Percentiles rank a stretch among this genome's conserved stretches.
Conservation (phyloP, 108 stramenopile species). For the Mediolabrus comicus region DNA sequence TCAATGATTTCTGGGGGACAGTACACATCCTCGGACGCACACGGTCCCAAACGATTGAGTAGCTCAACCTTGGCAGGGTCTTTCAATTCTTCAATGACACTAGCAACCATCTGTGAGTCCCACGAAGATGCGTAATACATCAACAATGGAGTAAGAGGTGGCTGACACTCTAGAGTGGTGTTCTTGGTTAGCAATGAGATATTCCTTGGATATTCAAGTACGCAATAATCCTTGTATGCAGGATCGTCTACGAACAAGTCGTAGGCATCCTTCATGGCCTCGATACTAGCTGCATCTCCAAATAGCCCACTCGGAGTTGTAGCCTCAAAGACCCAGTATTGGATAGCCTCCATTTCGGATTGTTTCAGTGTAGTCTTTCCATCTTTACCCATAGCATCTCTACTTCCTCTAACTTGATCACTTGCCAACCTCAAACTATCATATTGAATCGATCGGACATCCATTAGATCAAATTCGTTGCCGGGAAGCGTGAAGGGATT, state of each 20-base stretch:
- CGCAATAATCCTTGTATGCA: slow-evolving; percentile 33
- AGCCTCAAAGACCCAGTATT: slow-evolving; percentile 46
- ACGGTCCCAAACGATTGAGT: slow-evolving; percentile 39
- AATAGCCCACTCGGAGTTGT: slow-evolving; percentile 33
- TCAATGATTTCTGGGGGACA: slow-evolving; percentile 24
- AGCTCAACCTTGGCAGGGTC: slow-evolving; percentile 21
- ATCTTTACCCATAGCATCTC: background rate
- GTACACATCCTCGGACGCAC: slow-evolving; percentile 21
- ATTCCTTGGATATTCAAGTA: slow-evolving; percentile 21
- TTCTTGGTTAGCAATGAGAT: background rate
- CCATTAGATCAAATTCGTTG: slow-evolving; percentile 46
- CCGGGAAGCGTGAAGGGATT: slow-evolving; percentile 47
- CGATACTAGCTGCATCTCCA: slow-evolving; percentile 22
- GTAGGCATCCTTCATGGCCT: slow-evolving; percentile 46
- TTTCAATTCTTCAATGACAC: slow-evolving; percentile 35
- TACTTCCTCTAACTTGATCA: slow-evolving; percentile 21
- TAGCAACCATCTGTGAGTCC: slow-evolving; percentile 34
- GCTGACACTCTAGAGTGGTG: slow-evolving; percentile 19
- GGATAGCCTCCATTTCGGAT: slow-evolving; percentile 30
- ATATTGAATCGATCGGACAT: slow-evolving; percentile 47
- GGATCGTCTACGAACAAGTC: slow-evolving; percentile 42
- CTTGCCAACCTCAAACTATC: slow-evolving; percentile 45
- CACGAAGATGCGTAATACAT: slow-evolving; percentile 51
- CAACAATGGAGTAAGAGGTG: slow-evolving; percentile 28
- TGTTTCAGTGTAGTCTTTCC: background rate